A percentile compares a stretch with the other conserved stretches of the same genome.
Evolutionary conservation across 805 yeast species (phyloP).

Genomic region (Zygosaccharomyces rouxii): DNA sequence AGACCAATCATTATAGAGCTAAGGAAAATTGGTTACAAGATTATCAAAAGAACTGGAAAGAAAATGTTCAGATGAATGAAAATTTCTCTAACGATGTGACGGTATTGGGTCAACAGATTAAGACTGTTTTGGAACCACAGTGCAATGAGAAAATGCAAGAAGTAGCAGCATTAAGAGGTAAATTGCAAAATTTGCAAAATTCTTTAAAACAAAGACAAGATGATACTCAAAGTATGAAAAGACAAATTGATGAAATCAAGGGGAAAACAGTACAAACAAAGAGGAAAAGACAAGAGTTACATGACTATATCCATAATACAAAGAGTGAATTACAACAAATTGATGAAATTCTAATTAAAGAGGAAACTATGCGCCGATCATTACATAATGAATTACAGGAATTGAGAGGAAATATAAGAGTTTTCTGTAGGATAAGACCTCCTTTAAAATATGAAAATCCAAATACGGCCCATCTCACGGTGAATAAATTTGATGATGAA

Average conservation of each 20-base stretch:
- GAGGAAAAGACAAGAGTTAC: conserved; percentile 19
- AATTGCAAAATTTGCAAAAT: conserved; percentile 20
- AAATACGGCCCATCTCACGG: conserved; percentile 30
- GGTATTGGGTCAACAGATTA: conserved; percentile 14
- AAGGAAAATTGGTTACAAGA: conserved; percentile 28
- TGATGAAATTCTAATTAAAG: conserved; percentile 39
- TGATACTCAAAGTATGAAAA: conserved; percentile 27
- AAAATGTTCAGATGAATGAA: conserved; percentile 31
- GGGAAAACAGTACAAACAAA: conserved; percentile 13
- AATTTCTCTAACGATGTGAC: conserved; percentile 26
- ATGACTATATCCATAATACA: conserved; percentile 31
- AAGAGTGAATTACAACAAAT: conserved; percentile 30
- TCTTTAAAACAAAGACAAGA: conserved; percentile 24
- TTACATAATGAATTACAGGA: conserved; percentile 78
- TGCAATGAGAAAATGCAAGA: conserved; percentile 11
- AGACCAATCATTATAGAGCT: conserved; percentile 13
- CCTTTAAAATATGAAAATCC: conserved; percentile 26
- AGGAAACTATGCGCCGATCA: conserved; percentile 55
- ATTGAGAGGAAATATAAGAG: conserved; percentile 86
- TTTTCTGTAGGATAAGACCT: conserved; percentile 83
- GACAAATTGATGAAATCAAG: conserved; percentile 21
- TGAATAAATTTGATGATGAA: conserved; percentile 27
- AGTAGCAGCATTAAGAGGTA: conserved; percentile 11
- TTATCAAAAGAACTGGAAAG: conserved; percentile 28
- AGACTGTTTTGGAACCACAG: conserved; percentile 14